Conservation (phyloP, 108 stramenopile species). For the Chaetoceros muelleri region DNA sequence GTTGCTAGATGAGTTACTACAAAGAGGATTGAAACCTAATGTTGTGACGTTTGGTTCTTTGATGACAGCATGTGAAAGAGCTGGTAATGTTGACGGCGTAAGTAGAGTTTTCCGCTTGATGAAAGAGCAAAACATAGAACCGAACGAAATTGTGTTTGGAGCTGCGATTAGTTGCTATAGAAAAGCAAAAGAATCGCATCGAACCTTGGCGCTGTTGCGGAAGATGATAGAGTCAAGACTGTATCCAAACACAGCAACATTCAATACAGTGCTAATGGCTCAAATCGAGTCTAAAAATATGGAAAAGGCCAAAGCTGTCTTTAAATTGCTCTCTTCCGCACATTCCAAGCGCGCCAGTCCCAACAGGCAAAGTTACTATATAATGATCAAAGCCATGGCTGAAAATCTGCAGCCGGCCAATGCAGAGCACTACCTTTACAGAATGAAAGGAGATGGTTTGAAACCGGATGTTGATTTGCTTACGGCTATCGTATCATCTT, state of each 20-base stretch:
- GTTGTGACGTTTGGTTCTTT: conserved; percentile 67
- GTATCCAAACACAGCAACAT: conserved; percentile 62
- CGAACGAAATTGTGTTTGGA: conserved; percentile 76
- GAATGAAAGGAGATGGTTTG: conserved; percentile 63
- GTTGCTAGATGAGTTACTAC: conserved; percentile 35
- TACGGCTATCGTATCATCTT: conserved; percentile 60
- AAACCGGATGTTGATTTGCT: conserved; percentile 69
- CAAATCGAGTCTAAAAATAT: conserved; percentile 35
- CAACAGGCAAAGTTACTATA: conserved; percentile 67
- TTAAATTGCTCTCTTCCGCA: conserved; percentile 48
- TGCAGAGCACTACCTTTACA: conserved; percentile 53
- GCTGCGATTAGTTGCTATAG: conserved; percentile 74
- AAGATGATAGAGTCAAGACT: conserved; percentile 71
- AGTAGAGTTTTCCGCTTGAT: conserved; percentile 54
- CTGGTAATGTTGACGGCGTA: conserved; percentile 42
- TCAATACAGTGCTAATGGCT: conserved; percentile 68
- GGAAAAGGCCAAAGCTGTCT: conserved; percentile 52
- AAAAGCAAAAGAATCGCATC: conserved; percentile 48
- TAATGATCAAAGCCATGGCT: conserved; percentile 53
- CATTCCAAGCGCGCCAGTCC: conserved; percentile 19
- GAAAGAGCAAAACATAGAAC: conserved; percentile 31
- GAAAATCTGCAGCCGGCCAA: conserved; percentile 31
- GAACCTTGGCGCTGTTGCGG: conserved; percentile 43
- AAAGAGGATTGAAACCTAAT: conserved; percentile 41
- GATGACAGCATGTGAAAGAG: conserved; percentile 78